Percentiles rank a stretch among this genome's conserved stretches.
Evolutionary conservation across 78 protist genomes (phyloP).

Genomic region (Bigelowiella natans): DNA sequence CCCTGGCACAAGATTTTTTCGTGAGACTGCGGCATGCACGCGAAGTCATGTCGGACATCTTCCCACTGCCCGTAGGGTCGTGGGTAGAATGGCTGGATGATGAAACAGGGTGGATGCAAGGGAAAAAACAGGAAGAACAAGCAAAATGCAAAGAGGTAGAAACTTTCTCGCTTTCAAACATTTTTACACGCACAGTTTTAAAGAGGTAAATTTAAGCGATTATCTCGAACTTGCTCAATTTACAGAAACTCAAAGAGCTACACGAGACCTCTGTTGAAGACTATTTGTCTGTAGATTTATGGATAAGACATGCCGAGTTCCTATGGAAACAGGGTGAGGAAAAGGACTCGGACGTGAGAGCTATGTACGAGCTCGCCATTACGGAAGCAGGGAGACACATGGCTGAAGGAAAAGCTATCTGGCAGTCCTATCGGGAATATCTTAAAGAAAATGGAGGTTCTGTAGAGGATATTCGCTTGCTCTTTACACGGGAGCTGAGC

Average conservation of each 20-base stretch:
- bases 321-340: neutral
- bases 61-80: neutral
- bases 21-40: neutral
- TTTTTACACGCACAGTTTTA: too few relatives aligned
- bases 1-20: too few relatives aligned
- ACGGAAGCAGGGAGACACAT: neutral
- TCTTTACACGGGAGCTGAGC: neutral
- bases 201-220: too few relatives aligned
- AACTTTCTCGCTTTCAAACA: too few relatives aligned
- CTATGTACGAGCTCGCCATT: neutral
- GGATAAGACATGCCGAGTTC: neutral
- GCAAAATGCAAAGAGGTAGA: neutral
- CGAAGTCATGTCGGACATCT: neutral
- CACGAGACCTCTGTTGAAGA: neutral
- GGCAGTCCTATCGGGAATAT: neutral
- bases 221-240: too few relatives aligned
- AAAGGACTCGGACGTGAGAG: neutral
- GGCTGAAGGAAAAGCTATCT: neutral
- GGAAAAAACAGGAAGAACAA: neutral
- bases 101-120: neutral
- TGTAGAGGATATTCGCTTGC: neutral
- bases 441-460: neutral
- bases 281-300: neutral
- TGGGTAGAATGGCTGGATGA: neutral
- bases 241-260: neutral